Evolutionary conservation across 495 filamentous ascomycete species (phyloP), one percentile per base, ranked within the genome.

Genomic region (Annulohypoxylon moriforme): DNA sequence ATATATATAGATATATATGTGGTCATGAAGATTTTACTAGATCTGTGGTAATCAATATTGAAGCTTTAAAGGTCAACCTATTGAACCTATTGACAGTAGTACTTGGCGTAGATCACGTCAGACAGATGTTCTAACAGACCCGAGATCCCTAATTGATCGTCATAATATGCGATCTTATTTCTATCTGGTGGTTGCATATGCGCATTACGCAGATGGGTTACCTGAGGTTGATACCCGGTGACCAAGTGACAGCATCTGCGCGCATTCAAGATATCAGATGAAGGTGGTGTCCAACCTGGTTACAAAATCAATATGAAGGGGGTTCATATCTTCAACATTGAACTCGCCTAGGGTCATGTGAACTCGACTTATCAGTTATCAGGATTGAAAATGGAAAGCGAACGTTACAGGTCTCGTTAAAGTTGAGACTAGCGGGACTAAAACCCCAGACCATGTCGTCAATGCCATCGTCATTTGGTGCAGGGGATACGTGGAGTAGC

Each of bases 371-470:
- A 64, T 64, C 53, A 72, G 16, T 44, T 44, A 9, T 44, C 40
- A 64, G 36, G 13, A 56, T 18, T 38, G 55, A 47, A 72, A 52
- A 58, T 57, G 52, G 52, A 67, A 47, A 64, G 20, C 47, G 36
- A 40, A 67, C 20, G 71, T 73, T 69, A 63, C 71, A 66, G 40
- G 40, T 66, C 22, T 73, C 71, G 71, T 73, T 69, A 61, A 69
- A 73, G 60, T 65, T 62, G 57, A 66, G 64, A 68, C 69, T 63
- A 52, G 27, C 52, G 16, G 40, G 34, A 22, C 31, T 64, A 59
- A 69, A 61, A 65, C 65, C 71, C 71, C 65, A 63, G 65, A 73
- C 71, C 71, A 63, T 69, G 71, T 66, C 66, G 71, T 73, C 71
- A 73, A 73, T 73, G 71, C 71, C 14, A 57, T 67, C 70, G 65